Conservation (phyloP, 768 basidiomycete species). For the Xerocomus potaroensis region DNA sequence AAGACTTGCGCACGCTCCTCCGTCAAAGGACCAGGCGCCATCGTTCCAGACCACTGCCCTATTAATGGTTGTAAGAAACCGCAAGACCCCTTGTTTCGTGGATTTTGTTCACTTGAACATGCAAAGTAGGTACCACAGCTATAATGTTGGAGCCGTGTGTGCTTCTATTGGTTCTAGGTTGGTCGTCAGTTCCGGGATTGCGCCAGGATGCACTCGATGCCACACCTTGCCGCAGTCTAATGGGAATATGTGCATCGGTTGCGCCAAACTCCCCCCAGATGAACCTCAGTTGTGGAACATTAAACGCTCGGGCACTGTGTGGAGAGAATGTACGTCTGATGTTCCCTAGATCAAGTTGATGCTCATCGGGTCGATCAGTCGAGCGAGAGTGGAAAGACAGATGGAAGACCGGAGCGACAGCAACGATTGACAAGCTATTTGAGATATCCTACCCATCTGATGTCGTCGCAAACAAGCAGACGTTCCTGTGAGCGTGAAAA, state of each 20-base stretch:
- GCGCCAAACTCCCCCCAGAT: conserved; percentile 42
- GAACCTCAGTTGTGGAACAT: conserved; percentile 48
- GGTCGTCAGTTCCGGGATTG: conserved; percentile 47
- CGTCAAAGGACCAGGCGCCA: conserved; percentile 31
- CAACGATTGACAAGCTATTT: conserved; percentile 53
- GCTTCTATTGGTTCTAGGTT: conserved; percentile 36
- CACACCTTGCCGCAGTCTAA: conserved; percentile 41
- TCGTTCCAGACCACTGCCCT: conserved; percentile 37
- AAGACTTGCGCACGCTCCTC: conserved; percentile 51
- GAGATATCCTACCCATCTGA: conserved; percentile 39
- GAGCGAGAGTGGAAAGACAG: conserved; percentile 48
- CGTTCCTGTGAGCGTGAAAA: conserved; percentile 39
- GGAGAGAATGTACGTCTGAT: conserved; percentile 46
- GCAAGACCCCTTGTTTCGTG: conserved; percentile 45
- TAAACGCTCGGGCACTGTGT: conserved; percentile 41
- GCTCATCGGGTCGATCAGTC: conserved; percentile 38
- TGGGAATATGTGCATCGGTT: conserved; percentile 46
- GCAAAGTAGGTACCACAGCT: conserved; percentile 41
- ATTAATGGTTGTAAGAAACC: conserved; percentile 51
- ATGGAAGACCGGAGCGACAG: conserved; percentile 29
- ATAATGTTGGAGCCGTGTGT: conserved; percentile 4
- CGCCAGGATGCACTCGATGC: conserved; percentile 49
- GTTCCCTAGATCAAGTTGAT: conserved; percentile 13
- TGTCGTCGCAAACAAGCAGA: conserved; percentile 38
- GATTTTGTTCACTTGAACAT: conserved; percentile 58